Base-by-base conservation (phyloP, 352 stramenopile genomes). In the Elongisporangium prolatum region DNA sequence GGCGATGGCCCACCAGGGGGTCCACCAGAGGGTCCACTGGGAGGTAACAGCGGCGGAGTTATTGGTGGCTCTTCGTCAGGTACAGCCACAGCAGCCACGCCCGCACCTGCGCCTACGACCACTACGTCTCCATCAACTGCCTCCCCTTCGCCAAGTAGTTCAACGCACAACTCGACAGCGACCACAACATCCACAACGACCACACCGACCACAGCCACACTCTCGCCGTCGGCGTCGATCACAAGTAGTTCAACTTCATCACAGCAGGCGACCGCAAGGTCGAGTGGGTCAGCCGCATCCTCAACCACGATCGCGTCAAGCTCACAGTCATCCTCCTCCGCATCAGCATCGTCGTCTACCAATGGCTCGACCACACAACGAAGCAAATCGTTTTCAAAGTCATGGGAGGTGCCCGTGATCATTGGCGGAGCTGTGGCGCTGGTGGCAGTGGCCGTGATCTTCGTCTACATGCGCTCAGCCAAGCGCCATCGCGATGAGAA, bases 401-500 rank as follows among this genome's bases (percentile, higher is more conserved):
- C 75, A 40, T 40, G 28, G 13, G 66, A 67, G 56, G 65, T 89
- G 7, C 73, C 65, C 2, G 48, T 85, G 16, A 73, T 87, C 47
- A 75, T 86, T 49, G 80, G 67, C 0, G 65, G 65, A 9, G 71
- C 75, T 2, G 74, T 86, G 16, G 70, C 65, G 0, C 56, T 72
- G 0, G 77, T 87, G 17, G 55, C 88, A 17, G 60, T 63, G 21
- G 61, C 64, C 1, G 72, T 72, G 2, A 44, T 87, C 9, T 80
- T 90, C 58, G 68, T 90, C 24, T 88, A 84, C 60, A 64, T 76
- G 20, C 77, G 75, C 48, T 56, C 56, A 18, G 71, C 72, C 0
- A 54, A 56, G 17, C 69, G 65, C 2, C 60, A 68, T 6, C 58
- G 75, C 10, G 65, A 83, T 1, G 72, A 74, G 9, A 64, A 80